Percentiles rank a stretch among this genome's conserved stretches.
Conservation (phyloP, 2,329 filamentous ascomycete genomes). For the Fusarium chaquense region DNA sequence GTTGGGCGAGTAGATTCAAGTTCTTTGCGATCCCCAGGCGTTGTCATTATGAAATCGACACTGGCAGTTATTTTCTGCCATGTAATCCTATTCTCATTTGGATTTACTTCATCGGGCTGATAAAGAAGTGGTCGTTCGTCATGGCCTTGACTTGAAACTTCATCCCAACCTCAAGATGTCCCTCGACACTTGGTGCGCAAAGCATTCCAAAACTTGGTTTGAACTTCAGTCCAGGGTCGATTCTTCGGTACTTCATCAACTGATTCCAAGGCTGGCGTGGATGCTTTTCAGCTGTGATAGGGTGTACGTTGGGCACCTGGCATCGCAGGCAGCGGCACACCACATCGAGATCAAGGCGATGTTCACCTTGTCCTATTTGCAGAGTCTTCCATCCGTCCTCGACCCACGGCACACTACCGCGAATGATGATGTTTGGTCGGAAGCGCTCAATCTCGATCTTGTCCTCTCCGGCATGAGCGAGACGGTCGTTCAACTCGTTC, state of each 20-base stretch:
- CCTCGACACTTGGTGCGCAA: slow-evolving; percentile 68
- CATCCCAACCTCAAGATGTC: slow-evolving; percentile 68
- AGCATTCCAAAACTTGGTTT: slow-evolving; percentile 78
- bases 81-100: background rate
- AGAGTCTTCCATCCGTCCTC: slow-evolving; percentile 74
- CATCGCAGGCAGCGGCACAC: slow-evolving; percentile 70
- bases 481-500: slow-evolving; percentile 67
- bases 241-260: slow-evolving; percentile 69
- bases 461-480: slow-evolving; percentile 56
- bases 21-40: background rate
- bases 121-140: slow-evolving; percentile 63
- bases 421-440: slow-evolving; percentile 72
- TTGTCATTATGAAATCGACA: background rate
- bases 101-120: slow-evolving; percentile 46
- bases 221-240: slow-evolving; percentile 70
- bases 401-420: slow-evolving; percentile 67
- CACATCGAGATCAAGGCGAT: slow-evolving; percentile 63
- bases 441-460: slow-evolving; percentile 72
- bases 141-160: slow-evolving; percentile 67
- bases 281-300: slow-evolving; percentile 70
- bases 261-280: slow-evolving; percentile 71
- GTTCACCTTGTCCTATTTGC: slow-evolving; percentile 53
- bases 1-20: background rate
- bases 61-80: background rate
- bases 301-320: slow-evolving; percentile 74